Base-by-base conservation (phyloP, 306 rosid genomes). In the Cicer pinnatifidum region DNA sequence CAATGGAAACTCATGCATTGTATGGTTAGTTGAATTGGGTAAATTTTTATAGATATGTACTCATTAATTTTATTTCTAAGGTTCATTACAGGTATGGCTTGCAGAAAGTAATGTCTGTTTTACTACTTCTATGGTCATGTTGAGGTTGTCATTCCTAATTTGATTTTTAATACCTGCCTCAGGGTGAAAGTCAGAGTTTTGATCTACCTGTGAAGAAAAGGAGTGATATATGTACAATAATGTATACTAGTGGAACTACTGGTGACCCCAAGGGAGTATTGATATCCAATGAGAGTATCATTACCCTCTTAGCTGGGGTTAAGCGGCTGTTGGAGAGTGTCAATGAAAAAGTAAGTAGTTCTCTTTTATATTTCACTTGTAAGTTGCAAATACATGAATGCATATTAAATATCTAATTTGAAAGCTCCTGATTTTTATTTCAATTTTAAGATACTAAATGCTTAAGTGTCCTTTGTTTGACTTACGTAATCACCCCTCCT, bases 191-290 rank as follows among this genome's bases (percentile, higher is more conserved):
- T 80, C 83, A 89, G 75, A 80, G 81, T 54, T 94, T 80, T 78
- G 95, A 89, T 72, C 95, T 91, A 80, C 99, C 99, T 51, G 72
- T 75, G 63, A 94, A 89, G 84, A 83, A 75, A 82, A 89, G 81
- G 77, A 81, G 89, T 51, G 96, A 94, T 60, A 86, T 94, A 77
- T 91, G 91, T 65, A 94, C 99, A 17, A 94, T 94, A 75, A 94
- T 94, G 98, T 94, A 94, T 77, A 94, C 98, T 10, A 94, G 98
- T 37, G 97, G 97, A 83, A 91, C 98, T 45, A 94, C 99, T 48
- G 96, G 99, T 71, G 96, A 94, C 61, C 99, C 97, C 79, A 94
- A 94, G 88, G 99, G 99, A 65, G 99, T 94, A 54, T 17, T 89
- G 81, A 75, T 94, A 83, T 91, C 99, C 59, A 91, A 94, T 59